Percentiles rank a stretch among this genome's conserved stretches.
These are phyloP conservation scores for Platanthera zijinensis DNA, from an alignment of 106 monocot species.

Conservation along the genomic window DNA sequence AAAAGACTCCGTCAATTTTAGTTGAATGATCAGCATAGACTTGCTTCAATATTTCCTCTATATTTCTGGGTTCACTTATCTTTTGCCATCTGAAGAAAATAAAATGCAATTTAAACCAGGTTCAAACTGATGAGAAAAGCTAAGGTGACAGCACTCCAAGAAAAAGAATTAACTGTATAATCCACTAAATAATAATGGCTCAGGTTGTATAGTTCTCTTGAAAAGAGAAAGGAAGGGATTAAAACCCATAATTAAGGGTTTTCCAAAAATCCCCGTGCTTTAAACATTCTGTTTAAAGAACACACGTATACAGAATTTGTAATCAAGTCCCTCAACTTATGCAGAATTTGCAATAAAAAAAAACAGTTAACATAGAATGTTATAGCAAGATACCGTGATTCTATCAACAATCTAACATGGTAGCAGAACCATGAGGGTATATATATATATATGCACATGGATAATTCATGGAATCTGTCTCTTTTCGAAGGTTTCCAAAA, in stretches of 20 bases:
- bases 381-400: too few relatives aligned
- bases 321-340: too few relatives aligned
- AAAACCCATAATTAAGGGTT: background rate
- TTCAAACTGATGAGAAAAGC: background rate
- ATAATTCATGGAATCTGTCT: too few relatives aligned
- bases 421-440: too few relatives aligned
- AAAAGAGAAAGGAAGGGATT: background rate
- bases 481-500: too few relatives aligned
- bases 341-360: too few relatives aligned
- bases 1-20: conserved; percentile 79
- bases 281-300: too few relatives aligned
- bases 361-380: too few relatives aligned
- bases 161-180: background rate
- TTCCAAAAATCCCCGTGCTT: too few relatives aligned
- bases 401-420: too few relatives aligned
- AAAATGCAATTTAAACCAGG: background rate
- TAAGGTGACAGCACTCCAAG: background rate
- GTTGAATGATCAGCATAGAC: conserved; percentile 91
- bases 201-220: background rate
- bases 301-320: too few relatives aligned
- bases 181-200: background rate
- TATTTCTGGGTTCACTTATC: conserved; percentile 81
- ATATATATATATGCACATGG: too few relatives aligned
- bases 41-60: conserved; percentile 75
- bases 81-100: conserved; percentile 77